phyloP scores from a whole-genome alignment of 495 filamentous ascomycete genomes.

The Hypomontagnella submonticulosa region DNA sequence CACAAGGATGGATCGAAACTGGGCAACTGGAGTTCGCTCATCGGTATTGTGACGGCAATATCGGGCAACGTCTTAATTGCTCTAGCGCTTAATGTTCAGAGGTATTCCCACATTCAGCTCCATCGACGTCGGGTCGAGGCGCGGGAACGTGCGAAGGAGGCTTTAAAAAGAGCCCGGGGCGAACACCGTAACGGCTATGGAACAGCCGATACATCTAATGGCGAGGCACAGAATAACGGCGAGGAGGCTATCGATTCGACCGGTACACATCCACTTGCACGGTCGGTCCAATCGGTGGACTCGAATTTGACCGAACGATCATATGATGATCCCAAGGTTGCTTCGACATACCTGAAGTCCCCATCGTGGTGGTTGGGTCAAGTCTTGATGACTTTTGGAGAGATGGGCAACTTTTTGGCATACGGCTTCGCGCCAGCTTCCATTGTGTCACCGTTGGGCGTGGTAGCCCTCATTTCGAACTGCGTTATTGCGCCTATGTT shows the following conservation, averaged over 20 bases:
- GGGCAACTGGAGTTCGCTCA: constrained; percentile 88
- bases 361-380: constrained; percentile 98
- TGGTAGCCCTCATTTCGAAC: constrained; percentile 94
- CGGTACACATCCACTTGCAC: constrained; percentile 62
- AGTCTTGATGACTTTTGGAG: constrained; percentile 89
- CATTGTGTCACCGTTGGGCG: constrained; percentile 95
- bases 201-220: constrained; percentile 33
- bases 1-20: constrained; percentile 58
- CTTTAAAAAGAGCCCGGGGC: constrained; percentile 49
- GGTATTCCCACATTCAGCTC: constrained; percentile 91
- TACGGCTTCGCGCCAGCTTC: constrained; percentile 99
- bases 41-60: constrained; percentile 93
- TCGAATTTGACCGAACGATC: constrained; percentile 52
- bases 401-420: constrained; percentile 94
- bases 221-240: constrained; percentile 37
- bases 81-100: constrained; percentile 93
- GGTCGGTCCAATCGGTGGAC: constrained; percentile 57
- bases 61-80: constrained; percentile 92
- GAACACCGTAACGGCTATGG: constrained; percentile 46
- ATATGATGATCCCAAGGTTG: constrained; percentile 49
- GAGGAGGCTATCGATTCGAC: constrained; percentile 48
- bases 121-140: constrained; percentile 53
- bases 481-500: constrained; percentile 94
- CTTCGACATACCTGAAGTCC: constrained; percentile 76
- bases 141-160: constrained; percentile 64